Percentiles rank a stretch among this genome's conserved stretches.
Evolutionary conservation across 495 filamentous ascomycete species (phyloP).

Genomic region (Staphylotrichum longicolle): DNA sequence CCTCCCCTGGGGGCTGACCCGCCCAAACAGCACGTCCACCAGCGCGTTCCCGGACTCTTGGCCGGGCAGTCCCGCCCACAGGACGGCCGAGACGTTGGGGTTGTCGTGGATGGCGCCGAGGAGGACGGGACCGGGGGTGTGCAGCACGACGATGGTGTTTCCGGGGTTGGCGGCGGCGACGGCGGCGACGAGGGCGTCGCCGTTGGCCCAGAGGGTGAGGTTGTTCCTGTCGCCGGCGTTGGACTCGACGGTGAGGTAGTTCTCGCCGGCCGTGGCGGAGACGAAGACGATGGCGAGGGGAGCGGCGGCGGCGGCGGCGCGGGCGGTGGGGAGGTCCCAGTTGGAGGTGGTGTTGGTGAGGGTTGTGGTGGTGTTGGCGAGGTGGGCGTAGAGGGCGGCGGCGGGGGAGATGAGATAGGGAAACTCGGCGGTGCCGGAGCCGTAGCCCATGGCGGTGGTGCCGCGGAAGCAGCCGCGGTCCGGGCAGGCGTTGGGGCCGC

Average conservation of each 20-base stretch:
- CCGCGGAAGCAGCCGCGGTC: constrained; percentile 8
- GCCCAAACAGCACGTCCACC: constrained; percentile 5
- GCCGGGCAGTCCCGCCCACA: constrained; percentile 1
- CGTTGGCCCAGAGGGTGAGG: not conserved
- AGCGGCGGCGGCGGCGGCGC: not conserved
- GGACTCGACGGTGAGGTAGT: not conserved
- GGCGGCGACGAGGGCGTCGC: not conserved
- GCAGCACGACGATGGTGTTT: not conserved
- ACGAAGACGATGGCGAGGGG: not conserved
- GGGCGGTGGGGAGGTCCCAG: constrained; percentile 2
- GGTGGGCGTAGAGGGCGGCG: not conserved
- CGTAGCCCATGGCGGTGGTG: constrained; percentile 1
- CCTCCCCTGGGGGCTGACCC: not conserved
- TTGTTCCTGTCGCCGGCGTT: constrained; percentile 3
- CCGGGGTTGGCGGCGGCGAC: not conserved
- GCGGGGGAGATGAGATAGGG: constrained; percentile 5
- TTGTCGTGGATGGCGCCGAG: not conserved
- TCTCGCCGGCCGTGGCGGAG: not conserved
- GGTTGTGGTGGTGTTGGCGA: not conserved
- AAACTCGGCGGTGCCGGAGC: constrained; percentile 5
- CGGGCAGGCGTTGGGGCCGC: constrained; percentile 7
- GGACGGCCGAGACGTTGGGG: constrained; percentile 7
- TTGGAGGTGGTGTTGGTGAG: not conserved
- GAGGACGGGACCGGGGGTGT: not conserved
- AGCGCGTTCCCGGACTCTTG: not conserved